phyloP scores from a whole-genome alignment of 106 monocot species.

The Phalaenopsis equestris region DNA sequence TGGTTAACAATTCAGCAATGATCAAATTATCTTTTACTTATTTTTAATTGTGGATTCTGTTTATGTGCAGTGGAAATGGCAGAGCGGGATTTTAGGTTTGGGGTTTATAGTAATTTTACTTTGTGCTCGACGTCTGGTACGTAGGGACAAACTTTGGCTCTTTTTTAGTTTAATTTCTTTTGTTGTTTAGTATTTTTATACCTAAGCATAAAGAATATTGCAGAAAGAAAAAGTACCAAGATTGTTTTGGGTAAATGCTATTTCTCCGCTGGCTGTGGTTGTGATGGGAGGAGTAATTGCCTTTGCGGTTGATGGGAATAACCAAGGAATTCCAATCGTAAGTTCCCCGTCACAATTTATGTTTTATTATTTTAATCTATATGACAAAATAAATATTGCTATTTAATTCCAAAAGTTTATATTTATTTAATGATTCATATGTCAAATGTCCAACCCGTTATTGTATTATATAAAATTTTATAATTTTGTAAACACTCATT shows the following conservation, averaged over 20 bases:
- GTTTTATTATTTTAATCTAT: neutral
- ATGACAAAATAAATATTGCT: neutral
- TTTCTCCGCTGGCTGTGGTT: conserved; percentile 55
- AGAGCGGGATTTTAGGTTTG: conserved; percentile 62
- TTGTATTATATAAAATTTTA: too few relatives aligned
- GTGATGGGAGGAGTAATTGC: conserved; percentile 54
- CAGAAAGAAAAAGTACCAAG: conserved; percentile 54
- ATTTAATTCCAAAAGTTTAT: neutral
- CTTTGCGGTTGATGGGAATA: conserved; percentile 38
- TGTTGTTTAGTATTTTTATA: conserved; percentile 2
- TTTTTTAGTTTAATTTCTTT: neutral
- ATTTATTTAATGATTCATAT: too few relatives aligned
- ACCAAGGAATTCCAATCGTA: conserved; percentile 73
- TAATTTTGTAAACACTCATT: too few relatives aligned
- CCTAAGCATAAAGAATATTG: neutral
- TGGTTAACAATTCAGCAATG: too few relatives aligned
- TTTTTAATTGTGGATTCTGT: neutral
- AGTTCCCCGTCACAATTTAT: neutral
- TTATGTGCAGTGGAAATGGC: conserved; percentile 67
- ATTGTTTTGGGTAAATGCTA: conserved; percentile 71
- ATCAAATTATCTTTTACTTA: neutral
- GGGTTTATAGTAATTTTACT: conserved; percentile 54
- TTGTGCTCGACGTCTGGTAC: conserved; percentile 40
- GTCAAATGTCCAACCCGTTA: too few relatives aligned
- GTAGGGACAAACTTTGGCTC: neutral